Evolutionary conservation across 371 early-diverging fungal species (phyloP), one percentile per base, ranked within the genome.

Genomic region (Syncephalis fuscata): DNA sequence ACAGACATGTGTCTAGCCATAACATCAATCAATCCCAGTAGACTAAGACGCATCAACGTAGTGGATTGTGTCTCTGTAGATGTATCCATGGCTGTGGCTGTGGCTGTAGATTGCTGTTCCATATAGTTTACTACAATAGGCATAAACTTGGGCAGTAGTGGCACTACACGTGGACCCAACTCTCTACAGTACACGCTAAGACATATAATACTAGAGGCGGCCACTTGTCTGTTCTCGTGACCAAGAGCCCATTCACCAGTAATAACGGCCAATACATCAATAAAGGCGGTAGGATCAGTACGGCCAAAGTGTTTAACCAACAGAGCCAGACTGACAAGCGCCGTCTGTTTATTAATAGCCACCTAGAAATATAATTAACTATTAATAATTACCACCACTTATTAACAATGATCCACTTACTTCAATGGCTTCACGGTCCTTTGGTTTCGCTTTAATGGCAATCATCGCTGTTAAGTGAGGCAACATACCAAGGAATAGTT

Each of bases 111-210:
- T 32, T 32, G 32, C 32, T 32, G 32, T 32, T 32, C 32, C 32
- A 32, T 32, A 32, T 32, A 32, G 40, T 45, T 17, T 5, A 78
- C 56, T 10, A 79, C 55, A 7, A 66, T 51, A 43, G 87, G 89
- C 77, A 90, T 78, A 40, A 85, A 78, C 68, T 83, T 78, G 53
- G 89, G 85, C 52, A 93, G 61, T 57, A 69, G 71, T 10, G 88
- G 85, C 5, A 92, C 75, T n/a, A 81, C 68, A 41, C 88, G 81
- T 45, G 86, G 69, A 37, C 86, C 88, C 20, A 87, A 70, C 51
- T 81, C 80, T 56, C 68, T 68, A 56, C 78, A 76, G 46, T 85
- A 67, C 39, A 80, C 70, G 1, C 85, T 73, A 21, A 90, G 55
- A 52, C 78, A 78, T 5, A 76, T 78, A 49, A 87, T 57, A 55